Conservation (phyloP, 208 protist genomes). For the Trypanosoma congolense region DNA sequence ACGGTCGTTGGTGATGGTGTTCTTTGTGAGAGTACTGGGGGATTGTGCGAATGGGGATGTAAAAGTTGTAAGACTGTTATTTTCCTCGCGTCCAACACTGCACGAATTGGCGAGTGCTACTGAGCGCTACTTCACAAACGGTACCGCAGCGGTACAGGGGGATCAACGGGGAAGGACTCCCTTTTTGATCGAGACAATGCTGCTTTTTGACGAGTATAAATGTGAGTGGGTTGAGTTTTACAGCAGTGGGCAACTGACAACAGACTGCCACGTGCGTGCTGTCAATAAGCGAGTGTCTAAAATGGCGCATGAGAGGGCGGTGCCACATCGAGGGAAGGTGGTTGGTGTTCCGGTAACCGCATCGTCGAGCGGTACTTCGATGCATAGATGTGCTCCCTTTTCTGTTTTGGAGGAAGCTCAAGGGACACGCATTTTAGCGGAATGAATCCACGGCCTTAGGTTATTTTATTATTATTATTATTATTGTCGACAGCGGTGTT, state of each 20-base stretch:
- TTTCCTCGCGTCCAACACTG: background rate
- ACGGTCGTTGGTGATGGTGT: background rate
- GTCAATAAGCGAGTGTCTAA: slow-evolving; percentile 14
- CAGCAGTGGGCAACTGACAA: slow-evolving; percentile 51
- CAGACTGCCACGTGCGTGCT: slow-evolving; percentile 54
- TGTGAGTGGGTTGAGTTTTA: slow-evolving; percentile 46
- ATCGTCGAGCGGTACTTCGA: no score
- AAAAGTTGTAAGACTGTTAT: background rate
- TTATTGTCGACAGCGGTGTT: no score
- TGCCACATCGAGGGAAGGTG: background rate
- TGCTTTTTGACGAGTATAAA: slow-evolving; percentile 33
- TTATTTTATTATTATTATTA: no score
- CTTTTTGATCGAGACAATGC: slow-evolving; percentile 22
- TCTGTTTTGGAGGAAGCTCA: no score
- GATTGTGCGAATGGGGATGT: background rate
- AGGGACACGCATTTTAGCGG: no score
- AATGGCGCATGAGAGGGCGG: background rate
- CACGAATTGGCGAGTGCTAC: background rate
- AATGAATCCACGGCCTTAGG: no score
- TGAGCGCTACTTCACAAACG: background rate
- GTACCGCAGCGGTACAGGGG: slow-evolving; percentile 1
- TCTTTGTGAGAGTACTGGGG: background rate
- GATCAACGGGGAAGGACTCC: background rate
- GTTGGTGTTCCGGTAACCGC: background rate
- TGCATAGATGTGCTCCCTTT: no score